phyloP scores from a whole-genome alignment of 2,329 filamentous ascomycete genomes.

The Allantophomopsis lycopodina region DNA sequence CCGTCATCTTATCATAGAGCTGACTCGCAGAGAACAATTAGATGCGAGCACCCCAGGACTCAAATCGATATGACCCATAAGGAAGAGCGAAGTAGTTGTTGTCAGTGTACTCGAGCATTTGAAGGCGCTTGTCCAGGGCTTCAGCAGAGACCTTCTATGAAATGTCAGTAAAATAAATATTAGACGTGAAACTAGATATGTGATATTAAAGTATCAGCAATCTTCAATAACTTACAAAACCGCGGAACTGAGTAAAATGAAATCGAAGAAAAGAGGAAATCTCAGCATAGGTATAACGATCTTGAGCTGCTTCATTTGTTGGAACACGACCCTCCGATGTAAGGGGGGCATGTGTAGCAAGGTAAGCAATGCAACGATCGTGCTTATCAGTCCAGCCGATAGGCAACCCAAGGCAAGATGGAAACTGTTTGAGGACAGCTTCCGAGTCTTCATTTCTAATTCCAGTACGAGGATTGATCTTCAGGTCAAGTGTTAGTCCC shows the following conservation, averaged over 20 bases:
- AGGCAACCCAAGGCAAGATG: constrained; percentile 2
- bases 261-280: constrained; percentile 8
- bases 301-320: constrained; percentile 7
- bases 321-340: constrained; percentile 8
- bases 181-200: not conserved
- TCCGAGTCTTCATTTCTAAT: no score
- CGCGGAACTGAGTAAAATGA: constrained; percentile 9
- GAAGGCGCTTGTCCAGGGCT: constrained; percentile 5
- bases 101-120: constrained; percentile 2
- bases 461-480: no score
- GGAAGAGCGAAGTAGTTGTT: constrained; percentile 6
- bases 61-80: not conserved
- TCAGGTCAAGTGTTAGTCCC: no score
- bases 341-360: constrained; percentile 13
- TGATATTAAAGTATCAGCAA: not conserved
- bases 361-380: constrained; percentile 14
- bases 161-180: not conserved
- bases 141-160: not conserved
- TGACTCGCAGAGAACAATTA: not conserved
- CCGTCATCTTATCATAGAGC: no score
- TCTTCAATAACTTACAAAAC: constrained; percentile 6
- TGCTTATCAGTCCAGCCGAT: constrained; percentile 9
- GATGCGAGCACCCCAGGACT: constrained; percentile 1
- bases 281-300: constrained; percentile 9
- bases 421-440: no score